These are phyloP conservation scores for Boletus vinaceobasis DNA, from an alignment of 768 basidiomycete species.

Conservation along the genomic window DNA sequence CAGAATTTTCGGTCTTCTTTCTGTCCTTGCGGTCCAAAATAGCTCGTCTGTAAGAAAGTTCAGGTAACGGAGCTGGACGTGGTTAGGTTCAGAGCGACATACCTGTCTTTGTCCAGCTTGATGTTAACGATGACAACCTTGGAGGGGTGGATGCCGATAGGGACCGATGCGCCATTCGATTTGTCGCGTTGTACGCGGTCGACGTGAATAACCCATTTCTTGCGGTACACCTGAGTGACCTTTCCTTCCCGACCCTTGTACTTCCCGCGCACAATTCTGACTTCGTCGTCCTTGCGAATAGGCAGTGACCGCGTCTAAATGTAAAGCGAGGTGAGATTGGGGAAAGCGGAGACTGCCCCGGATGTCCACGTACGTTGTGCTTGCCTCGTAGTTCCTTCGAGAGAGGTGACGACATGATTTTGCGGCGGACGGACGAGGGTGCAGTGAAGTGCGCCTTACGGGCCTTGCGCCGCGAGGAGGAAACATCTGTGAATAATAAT, in stretches of 20 bases:
- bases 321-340: not conserved
- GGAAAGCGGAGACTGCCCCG: not conserved
- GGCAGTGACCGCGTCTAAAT: slow-evolving; percentile 83
- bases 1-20: slow-evolving; percentile 55
- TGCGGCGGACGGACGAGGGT: slow-evolving; percentile 91
- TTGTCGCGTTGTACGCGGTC: slow-evolving; percentile 98
- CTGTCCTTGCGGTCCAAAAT: slow-evolving; percentile 85
- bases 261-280: slow-evolving; percentile 93
- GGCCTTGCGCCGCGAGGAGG: slow-evolving; percentile 94
- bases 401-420: slow-evolving; percentile 96
- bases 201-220: slow-evolving; percentile 98
- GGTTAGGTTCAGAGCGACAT: slow-evolving; percentile 13
- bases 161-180: slow-evolving; percentile 90
- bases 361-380: slow-evolving; percentile 67
- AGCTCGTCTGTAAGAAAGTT: slow-evolving; percentile 53
- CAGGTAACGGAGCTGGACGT: not conserved
- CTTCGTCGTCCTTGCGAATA: slow-evolving; percentile 97
- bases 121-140: slow-evolving; percentile 92
- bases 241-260: slow-evolving; percentile 99
- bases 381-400: slow-evolving; percentile 92
- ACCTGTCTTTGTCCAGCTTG: slow-evolving; percentile 92
- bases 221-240: slow-evolving; percentile 95
- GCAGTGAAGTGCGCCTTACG: slow-evolving; percentile 98
- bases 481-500: slow-evolving; percentile 57
- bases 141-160: slow-evolving; percentile 94